Percentiles rank a stretch among this genome's conserved stretches.
phyloP scores from a whole-genome alignment of 176 grass and related monocot species.

The Triticum timopheevii region DNA sequence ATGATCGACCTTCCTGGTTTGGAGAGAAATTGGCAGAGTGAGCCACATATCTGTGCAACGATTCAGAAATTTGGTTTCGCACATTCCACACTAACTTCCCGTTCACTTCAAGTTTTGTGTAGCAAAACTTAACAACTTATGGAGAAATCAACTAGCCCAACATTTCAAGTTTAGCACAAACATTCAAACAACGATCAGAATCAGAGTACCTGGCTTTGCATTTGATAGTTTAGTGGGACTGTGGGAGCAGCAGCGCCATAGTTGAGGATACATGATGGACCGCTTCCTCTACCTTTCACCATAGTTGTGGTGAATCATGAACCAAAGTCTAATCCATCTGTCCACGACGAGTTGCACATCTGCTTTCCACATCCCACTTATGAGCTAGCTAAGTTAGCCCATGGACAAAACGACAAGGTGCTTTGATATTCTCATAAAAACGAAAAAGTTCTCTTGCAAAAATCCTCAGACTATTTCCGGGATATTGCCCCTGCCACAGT shows the following conservation, averaged over 20 bases:
- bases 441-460: background rate
- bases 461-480: background rate
- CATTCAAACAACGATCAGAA: background rate
- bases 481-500: background rate
- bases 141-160: too few relatives aligned
- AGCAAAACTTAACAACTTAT: too few relatives aligned
- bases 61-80: too few relatives aligned
- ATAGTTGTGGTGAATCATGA: background rate
- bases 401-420: slow-evolving; percentile 20
- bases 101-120: too few relatives aligned
- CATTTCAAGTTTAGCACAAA: too few relatives aligned
- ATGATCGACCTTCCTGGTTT: background rate
- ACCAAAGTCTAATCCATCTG: background rate
- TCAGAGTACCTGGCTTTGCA: background rate
- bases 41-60: too few relatives aligned
- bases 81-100: too few relatives aligned
- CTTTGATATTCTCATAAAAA: background rate
- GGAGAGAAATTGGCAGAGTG: too few relatives aligned
- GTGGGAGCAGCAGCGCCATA: background rate
- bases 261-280: background rate
- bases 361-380: background rate
- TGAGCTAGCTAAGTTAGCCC: background rate
- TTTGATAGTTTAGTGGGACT: background rate
- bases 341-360: background rate
- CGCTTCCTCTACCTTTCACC: background rate